Evolutionary conservation across 2,329 filamentous ascomycete genomes (phyloP), one percentile per base, ranked within the genome.

Genomic region (Colletotrichum siamense): DNA sequence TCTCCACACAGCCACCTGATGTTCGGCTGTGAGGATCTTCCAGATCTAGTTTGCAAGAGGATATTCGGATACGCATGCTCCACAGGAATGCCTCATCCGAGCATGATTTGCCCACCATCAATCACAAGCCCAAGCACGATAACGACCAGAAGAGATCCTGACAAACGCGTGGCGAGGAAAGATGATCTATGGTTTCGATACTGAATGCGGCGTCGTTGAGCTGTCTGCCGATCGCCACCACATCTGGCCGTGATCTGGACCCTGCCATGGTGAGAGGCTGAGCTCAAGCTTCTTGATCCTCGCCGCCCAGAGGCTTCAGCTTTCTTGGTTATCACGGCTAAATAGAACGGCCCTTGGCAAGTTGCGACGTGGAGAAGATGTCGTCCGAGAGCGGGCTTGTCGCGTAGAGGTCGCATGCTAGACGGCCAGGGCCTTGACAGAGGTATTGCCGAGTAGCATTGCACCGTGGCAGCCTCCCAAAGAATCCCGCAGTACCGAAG

Each of bases 261-360:
- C 59, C 65, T 69, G 75, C 72, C 67, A 76, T 67, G 39, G 24
- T 44, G 22, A 39, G 72, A 71, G 75, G 72, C 71, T 75, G 66
- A 76, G 66, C 63, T 64, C 57, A 77, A 77, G 75, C 75, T 77
- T 77, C 66, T 71, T 26, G 52, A 59, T 32, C 67, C 52, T 71
- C 62, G 10, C 32, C 62, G 74, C 74, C 74, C 65, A 74, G 67
- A 76, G 18, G 22, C 15, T 59, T 44, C 32, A 71, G 49, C 68
- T 44, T 32, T 34, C 16, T 26, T 62, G 36, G 61, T 52, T 67
- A 68, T 76, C 62, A 64, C 72, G 75, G 75, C 30, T 76, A 74
- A 75, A 76, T 68, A 44, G 49, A 34, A 49, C 32, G 32, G n/a
- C 6, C 16, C 67, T 77, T 75, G 72, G 67, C 67, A 67, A 70